These are phyloP conservation scores for Malus hybrid DNA, from an alignment of 331 rosid species.

Conservation along the genomic window DNA sequence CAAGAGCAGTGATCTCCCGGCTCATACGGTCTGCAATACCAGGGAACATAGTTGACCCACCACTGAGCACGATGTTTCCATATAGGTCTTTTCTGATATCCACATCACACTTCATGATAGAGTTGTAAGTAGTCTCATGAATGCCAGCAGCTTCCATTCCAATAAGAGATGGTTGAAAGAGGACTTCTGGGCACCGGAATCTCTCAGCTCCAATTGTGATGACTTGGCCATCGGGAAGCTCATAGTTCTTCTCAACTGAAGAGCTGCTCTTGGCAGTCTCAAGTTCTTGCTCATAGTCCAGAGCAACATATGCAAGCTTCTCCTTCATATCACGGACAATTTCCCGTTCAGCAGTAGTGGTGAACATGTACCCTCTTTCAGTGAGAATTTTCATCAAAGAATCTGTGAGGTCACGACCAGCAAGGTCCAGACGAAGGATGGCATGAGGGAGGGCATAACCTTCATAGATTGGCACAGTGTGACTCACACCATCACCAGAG, in stretches of 20 bases:
- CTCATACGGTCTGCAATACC: constrained; percentile 94
- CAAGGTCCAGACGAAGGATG: constrained; percentile 82
- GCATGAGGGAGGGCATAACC: constrained; percentile 92
- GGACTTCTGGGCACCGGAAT: constrained; percentile 87
- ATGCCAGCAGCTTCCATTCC: constrained; percentile 94
- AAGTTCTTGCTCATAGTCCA: constrained; percentile 80
- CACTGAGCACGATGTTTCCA: constrained; percentile 86
- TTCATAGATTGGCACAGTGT: constrained; percentile 86
- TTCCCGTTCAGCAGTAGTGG: constrained; percentile 87
- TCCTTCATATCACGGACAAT: constrained; percentile 92
- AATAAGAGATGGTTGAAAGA: constrained; percentile 82
- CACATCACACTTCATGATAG: constrained; percentile 87
- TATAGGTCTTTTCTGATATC: constrained; percentile 86
- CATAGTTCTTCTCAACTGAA: constrained; percentile 79
- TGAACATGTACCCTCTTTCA: constrained; percentile 85
- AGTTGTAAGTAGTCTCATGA: constrained; percentile 85
- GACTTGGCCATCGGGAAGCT: constrained; percentile 87
- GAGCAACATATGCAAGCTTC: constrained; percentile 80
- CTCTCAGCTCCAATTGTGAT: constrained; percentile 88
- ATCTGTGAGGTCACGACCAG: constrained; percentile 89
- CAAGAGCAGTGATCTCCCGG: constrained; percentile 87
- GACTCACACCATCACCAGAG: constrained; percentile 95
- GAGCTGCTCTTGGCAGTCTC: constrained; percentile 80
- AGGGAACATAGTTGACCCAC: constrained; percentile 90
- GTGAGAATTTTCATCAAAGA: constrained; percentile 69